Evolutionary conservation across 176 grass and related monocot species (phyloP), one percentile per base, ranked within the genome.

Genomic region (Triticum timopheevii): DNA sequence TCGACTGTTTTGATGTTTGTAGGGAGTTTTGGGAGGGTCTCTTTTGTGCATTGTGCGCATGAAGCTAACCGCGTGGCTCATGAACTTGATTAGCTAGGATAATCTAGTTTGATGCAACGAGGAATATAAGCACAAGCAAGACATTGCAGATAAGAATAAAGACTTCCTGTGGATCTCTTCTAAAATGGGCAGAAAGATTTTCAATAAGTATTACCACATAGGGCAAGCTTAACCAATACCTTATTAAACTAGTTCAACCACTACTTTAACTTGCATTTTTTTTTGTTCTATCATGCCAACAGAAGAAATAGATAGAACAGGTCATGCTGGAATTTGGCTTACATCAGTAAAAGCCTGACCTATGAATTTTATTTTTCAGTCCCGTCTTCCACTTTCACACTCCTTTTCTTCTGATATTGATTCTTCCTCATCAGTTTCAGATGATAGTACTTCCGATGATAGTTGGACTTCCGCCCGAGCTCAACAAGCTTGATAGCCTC

Each of bases 401-500:
- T 76, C 70, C 69, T 74, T 27, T 61, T 70, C 34, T 68, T 61
- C 49, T 34, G 72, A 65, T 20, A 64, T 39, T 47, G 77, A 72
- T 58, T 82, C 78, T 45, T 85, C 31, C 20, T 3, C 16, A 8
- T 40, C 58, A 63, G 13, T 71, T 77, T 72, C 70, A 64, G 35
- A 6, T 87, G 50, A n/a, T 87, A 93, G 22, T 40, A 66, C 28
- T 30, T 30, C 28, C 28, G 28, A 30, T 30, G 28, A 30, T 30
- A 30, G 28, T 30, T 30, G 28, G 28, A 30, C 68, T 91, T 97
- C 61, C 36, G 8, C 39, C 39, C 39, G 9, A 42, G 38, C 7
- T 73, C 3, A 67, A 94, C 83, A 65, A 94, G 79, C 20, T 70
- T 87, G 31, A 34, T 72, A 5, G 94, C 90, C 36, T 94, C 92